Evolutionary conservation across 768 basidiomycete genomes (phyloP), one percentile per base, ranked within the genome.

Genomic region (Phlebiopsis gigantea): DNA sequence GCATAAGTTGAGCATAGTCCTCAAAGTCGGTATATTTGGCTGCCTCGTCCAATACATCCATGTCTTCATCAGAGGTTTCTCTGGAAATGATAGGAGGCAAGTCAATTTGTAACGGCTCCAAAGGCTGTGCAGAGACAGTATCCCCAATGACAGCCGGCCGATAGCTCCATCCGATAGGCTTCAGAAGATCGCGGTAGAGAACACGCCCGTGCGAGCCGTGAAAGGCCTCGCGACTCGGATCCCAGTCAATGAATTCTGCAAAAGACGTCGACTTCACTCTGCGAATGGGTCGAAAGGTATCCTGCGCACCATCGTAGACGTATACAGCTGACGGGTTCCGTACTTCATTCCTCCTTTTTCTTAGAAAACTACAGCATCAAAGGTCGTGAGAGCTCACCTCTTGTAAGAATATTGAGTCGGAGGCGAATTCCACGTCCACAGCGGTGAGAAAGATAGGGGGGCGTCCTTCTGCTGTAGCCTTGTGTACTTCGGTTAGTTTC

Each of bases 181-280:
- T n/a, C n/a, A n/a, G n/a, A n/a, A n/a, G n/a, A n/a, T n/a, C n/a
- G n/a, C n/a, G n/a, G n/a, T n/a, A n/a, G n/a, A n/a, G 3, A 39
- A 10, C 8, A 9, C 14, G 34, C 34, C 2, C 34, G 8, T 2
- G 34, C 34, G 34, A 39, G 8, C 17, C 8, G 3, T 17, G 12
- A 39, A 39, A 39, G 34, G 34, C 34, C 17, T 39, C 34, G 34
- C 34, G n/a, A n/a, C n/a, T n/a, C 34, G 34, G 5, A 5, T 48
- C 47, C 47, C 47, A 48, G 15, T 48, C 47, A n/a, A 48, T n/a
- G 28, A 48, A 48, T 8, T 48, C 47, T 28, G 50, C 39, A 25
- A 51, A 51, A 15, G 50, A 21, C 15, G 30, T 24, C 14, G 50
- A 51, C 21, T 24, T 41, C 17, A 31, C 19, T 15, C 12, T 17